Evolutionary conservation across 371 early-diverging fungal genomes (phyloP), one percentile per base, ranked within the genome.

Genomic region (Haplosporangium sp.): DNA sequence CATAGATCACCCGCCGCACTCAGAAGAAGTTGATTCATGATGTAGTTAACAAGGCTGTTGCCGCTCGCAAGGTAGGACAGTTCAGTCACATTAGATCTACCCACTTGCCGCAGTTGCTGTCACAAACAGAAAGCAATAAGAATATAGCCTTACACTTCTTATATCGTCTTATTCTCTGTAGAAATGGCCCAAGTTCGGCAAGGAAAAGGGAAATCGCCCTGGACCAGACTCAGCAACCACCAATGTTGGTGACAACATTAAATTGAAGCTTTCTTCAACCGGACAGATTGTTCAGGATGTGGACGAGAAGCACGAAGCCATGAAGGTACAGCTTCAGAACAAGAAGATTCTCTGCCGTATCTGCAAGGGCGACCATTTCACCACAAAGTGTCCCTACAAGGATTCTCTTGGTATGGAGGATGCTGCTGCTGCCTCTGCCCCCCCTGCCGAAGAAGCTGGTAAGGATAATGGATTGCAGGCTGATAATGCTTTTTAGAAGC

Each of bases 361-460:
- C 69, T 98, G 99, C 89, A 95, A 96, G 77, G 97, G 97, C 70
- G 96, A 94, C 69, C 99, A 98, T 89, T 97, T 93, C 86, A 98
- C 99, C 39, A 87, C 92, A 71, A 95, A 95, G 85, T 98, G 99
- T 91, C 99, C 99, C 61, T 97, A 95, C 93, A 98, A 98, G 88
- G 96, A 96, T 83, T 94, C 96, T 4, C 86, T 96, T 82, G 90
- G 89, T 71, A 88, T 92, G 69, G 92, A 65, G 7, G 84, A 83
- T 52, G 73, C 79, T 20, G 82, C 79, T 20, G 82, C 61, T 10
- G 10, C 62, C 17, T 20, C 65, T 37, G 56, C 70, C 17, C 58
- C 78, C 44, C 63, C 63, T 39, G 69, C 58, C 61, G 77, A 68
- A 47, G 66, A 79, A 47, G 55, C 68, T 50, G 71, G 81, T 74